Evolutionary conservation across 2,329 filamentous ascomycete species (phyloP).

Genomic region (Epichloe aotearoae): DNA sequence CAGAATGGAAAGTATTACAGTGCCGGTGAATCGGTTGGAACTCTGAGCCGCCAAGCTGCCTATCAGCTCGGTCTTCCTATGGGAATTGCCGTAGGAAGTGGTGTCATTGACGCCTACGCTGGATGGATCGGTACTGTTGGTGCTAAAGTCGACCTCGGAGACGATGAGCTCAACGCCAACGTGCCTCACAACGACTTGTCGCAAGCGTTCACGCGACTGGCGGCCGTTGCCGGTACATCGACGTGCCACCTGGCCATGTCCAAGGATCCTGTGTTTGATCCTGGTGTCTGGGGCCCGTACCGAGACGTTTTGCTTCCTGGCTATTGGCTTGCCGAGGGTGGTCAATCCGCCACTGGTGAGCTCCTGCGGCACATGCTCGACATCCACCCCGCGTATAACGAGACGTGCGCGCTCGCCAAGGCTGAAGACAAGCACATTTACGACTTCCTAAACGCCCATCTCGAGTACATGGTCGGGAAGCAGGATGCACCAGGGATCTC

Average conservation of each 20-base stretch:
- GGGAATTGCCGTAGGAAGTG: conserved; percentile 85
- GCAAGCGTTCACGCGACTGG: conserved; percentile 84
- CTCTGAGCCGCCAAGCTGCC: conserved; percentile 71
- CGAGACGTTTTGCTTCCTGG: conserved; percentile 82
- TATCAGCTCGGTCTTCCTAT: conserved; percentile 69
- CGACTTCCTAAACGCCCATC: conserved; percentile 82
- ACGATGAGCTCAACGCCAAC: conserved; percentile 51
- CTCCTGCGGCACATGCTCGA: conserved; percentile 89
- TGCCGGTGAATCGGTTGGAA: conserved; percentile 81
- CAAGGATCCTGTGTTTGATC: conserved; percentile 80
- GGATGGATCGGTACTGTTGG: conserved; percentile 99
- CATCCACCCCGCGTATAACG: conserved; percentile 80
- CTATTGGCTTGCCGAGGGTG: conserved; percentile 95
- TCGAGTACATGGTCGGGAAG: conserved; percentile 61
- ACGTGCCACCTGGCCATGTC: conserved; percentile 98
- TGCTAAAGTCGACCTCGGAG: conserved; percentile 69
- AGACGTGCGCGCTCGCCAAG: conserved; percentile 66
- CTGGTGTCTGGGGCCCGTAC: conserved; percentile 95
- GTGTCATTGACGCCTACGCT: conserved; percentile 96
- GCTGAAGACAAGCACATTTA: conserved; percentile 83
- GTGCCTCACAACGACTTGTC: conserved; percentile 71
- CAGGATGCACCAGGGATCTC: conserved; percentile 61
- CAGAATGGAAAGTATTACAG: conserved; percentile 88
- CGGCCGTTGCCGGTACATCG: conserved; percentile 89
- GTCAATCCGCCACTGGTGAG: conserved; percentile 92